Conservation (phyloP, 768 basidiomycete genomes). For the Dacryopinax spathularia region DNA sequence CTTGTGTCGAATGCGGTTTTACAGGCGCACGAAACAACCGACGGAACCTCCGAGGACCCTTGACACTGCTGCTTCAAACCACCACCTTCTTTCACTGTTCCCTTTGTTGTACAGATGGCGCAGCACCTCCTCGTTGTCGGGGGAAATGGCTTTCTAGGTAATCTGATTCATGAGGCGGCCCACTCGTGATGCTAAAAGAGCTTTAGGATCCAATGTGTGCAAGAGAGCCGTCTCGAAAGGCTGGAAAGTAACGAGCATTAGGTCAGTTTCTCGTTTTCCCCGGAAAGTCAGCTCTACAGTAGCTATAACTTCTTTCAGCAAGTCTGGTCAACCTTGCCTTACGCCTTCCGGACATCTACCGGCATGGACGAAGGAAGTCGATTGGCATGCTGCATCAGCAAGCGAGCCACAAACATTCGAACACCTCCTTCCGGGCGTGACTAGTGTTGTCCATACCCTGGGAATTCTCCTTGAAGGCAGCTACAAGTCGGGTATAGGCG, state of each 20-base stretch:
- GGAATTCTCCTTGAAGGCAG: slow-evolving; percentile 75
- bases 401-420: slow-evolving; percentile 61
- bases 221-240: slow-evolving; percentile 72
- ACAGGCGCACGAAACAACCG: neutral
- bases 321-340: slow-evolving; percentile 69
- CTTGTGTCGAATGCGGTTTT: neutral
- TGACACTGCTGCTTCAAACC: neutral
- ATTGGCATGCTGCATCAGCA: slow-evolving; percentile 77
- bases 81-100: neutral
- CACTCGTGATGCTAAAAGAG: neutral
- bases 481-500: slow-evolving; percentile 64
- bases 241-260: slow-evolving; percentile 77
- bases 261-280: slow-evolving; percentile 34
- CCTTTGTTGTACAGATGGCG: slow-evolving; percentile 14
- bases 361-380: slow-evolving; percentile 73
- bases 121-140: slow-evolving; percentile 81
- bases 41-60: neutral
- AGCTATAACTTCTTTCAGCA: slow-evolving; percentile 32
- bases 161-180: slow-evolving; percentile 10
- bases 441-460: slow-evolving; percentile 83
- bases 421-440: slow-evolving; percentile 46
- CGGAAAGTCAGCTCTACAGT: neutral
- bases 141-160: slow-evolving; percentile 96
- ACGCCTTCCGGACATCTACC: slow-evolving; percentile 86
- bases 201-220: slow-evolving; percentile 80